These are phyloP conservation scores for Tolypocladium tropicale DNA, from an alignment of 2,329 filamentous ascomycete genomes.

Conservation along the genomic window DNA sequence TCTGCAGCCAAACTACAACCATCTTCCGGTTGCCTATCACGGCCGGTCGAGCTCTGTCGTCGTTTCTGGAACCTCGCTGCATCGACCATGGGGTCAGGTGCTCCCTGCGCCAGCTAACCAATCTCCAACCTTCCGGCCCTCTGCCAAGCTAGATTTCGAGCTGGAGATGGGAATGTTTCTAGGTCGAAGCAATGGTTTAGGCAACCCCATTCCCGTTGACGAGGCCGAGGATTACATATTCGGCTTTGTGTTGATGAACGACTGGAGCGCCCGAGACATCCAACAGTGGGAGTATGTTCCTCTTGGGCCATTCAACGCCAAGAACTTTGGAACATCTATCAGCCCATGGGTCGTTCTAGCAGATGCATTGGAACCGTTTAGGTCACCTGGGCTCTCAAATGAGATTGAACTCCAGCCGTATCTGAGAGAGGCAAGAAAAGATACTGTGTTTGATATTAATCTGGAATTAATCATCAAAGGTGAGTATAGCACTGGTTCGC, in stretches of 20 bases:
- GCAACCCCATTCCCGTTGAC: constrained; percentile 51
- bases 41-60: constrained; percentile 68
- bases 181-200: constrained; percentile 53
- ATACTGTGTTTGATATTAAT: constrained; percentile 24
- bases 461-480: constrained; percentile 27
- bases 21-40: constrained; percentile 74
- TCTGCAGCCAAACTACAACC: constrained; percentile 73
- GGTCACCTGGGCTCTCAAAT: constrained; percentile 17
- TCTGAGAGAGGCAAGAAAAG: constrained; percentile 44
- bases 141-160: constrained; percentile 56
- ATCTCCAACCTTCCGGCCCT: not conserved
- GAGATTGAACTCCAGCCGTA: constrained; percentile 24
- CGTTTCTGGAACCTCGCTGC: constrained; percentile 61
- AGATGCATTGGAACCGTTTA: constrained; percentile 37
- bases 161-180: constrained; percentile 71
- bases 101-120: constrained; percentile 52
- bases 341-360: constrained; percentile 54
- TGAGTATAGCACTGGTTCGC: constrained; percentile 12
- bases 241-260: constrained; percentile 55
- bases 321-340: constrained; percentile 50
- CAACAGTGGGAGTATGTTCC: constrained; percentile 53
- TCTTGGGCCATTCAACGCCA: constrained; percentile 51
- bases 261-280: constrained; percentile 54
- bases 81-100: constrained; percentile 65
- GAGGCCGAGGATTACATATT: constrained; percentile 63